phyloP scores from a whole-genome alignment of 768 basidiomycete genomes.

The Tulasnella calospora region DNA sequence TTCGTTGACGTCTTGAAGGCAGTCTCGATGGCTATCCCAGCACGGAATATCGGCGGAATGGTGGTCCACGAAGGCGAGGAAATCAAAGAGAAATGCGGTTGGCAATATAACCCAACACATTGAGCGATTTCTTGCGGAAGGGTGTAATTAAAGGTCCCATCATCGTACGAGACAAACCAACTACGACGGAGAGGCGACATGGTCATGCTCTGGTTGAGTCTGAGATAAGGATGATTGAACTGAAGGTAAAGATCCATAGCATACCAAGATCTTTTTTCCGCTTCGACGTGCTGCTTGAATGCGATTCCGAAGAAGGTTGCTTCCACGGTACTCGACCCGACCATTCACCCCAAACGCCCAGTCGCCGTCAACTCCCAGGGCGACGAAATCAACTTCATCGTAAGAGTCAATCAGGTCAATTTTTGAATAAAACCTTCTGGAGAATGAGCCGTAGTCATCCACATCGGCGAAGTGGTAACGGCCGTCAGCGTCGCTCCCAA shows the following conservation, averaged over 20 bases:
- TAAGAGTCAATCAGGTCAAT: not conserved
- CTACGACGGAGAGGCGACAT: not conserved
- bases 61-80: not conserved
- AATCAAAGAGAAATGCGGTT: not conserved
- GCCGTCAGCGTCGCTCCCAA: not conserved
- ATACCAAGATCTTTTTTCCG: not conserved
- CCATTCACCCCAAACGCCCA: not conserved
- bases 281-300: not conserved
- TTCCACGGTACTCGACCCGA: not conserved
- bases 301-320: not conserved
- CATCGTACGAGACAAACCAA: not conserved
- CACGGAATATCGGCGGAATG: not conserved
- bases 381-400: not conserved
- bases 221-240: not conserved
- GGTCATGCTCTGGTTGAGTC: not conserved
- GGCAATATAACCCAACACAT: not conserved
- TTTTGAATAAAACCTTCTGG: not conserved
- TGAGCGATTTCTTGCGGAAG: not conserved
- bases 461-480: not conserved
- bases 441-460: not conserved
- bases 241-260: not conserved
- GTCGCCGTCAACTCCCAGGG: not conserved
- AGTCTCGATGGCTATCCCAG: not conserved
- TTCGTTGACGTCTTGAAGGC: not conserved
- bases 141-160: not conserved